Base-by-base conservation (phyloP, 148 eudicot genomes). In the Chenopodium album region DNA sequence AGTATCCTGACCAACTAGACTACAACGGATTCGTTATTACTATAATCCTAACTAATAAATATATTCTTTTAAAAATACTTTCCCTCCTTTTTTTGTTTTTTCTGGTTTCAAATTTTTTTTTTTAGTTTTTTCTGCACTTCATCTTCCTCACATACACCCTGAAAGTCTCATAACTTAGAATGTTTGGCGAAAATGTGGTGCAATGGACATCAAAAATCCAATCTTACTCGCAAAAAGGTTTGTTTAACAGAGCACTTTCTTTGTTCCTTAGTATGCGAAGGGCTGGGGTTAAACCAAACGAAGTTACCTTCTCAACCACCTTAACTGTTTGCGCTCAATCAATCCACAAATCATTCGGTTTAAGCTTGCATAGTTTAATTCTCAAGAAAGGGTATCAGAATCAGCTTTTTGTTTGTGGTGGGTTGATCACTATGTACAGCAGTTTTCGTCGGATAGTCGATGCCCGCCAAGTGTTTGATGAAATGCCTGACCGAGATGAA, bases 1-100 rank as follows among this genome's bases (percentile, higher is more conserved):
- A 93, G 93, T 93, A 93, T 93, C 97, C 94, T 93, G 82, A 91
- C 97, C 97, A 90, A 80, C 97, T 91, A 93, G 94, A 93, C 97
- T 41, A 41, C 44, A 41, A 41, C 44, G 44, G 44, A 41, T 0
- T 41, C 1, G 8, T 37, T 37, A 8, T 6, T 6, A 41, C 44
- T 1, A 41, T 0, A 41, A 6, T 41, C 1, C 44, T 41, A 41
- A 41, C 44, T 41, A 41, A 41, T 41, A 0, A 0, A 0, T 41
- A 41, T 4, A 0, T 6, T 0, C 7, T 0, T 41, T 41, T 41
- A 41, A 41, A 41, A 41, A 4, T 5, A 41, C 44, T 41, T 41
- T 41, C 44, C 44, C 44, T 41, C 44, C 44, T 41, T 41, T 41
- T 41, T 41, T 41, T 5, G 0, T 41, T 37, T 37, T 41, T 31